Conservation (phyloP, 768 basidiomycete species). For the Tricholoma sp. region DNA sequence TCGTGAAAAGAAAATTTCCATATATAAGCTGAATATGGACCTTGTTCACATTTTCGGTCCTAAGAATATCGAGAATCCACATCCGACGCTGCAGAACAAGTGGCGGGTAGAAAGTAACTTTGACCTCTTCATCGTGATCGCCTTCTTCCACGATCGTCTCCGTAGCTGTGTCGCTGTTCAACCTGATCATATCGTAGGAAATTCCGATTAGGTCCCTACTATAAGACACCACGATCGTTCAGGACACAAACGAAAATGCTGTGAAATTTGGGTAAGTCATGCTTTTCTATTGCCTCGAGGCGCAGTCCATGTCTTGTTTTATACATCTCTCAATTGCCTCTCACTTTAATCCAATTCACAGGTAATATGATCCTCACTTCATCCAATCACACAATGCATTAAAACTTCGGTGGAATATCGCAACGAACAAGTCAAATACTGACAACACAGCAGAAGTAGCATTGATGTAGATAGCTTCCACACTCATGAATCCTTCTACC, state of each 20-base stretch:
- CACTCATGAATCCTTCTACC: constrained; percentile 22
- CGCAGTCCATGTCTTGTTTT: no score
- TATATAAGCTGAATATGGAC: constrained; percentile 28
- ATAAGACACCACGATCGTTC: no score
- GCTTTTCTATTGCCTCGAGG: no score
- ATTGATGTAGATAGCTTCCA: constrained; percentile 30
- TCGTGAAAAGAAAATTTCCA: background rate
- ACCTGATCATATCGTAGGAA: background rate
- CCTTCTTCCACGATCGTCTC: constrained; percentile 7
- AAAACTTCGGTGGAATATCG: no score
- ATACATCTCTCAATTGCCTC: no score
- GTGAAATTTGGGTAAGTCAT: no score
- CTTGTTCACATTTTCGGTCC: constrained; percentile 50
- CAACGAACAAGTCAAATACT: no score
- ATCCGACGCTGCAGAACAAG: constrained; percentile 63
- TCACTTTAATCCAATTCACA: no score
- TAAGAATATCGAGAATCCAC: constrained; percentile 63
- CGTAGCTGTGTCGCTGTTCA: constrained; percentile 5
- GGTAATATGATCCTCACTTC: no score
- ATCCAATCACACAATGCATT: no score
- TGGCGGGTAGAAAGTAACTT: constrained; percentile 64
- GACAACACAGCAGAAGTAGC: background rate
- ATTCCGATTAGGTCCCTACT: background rate
- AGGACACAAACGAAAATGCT: no score
- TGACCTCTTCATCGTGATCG: constrained; percentile 30